phyloP scores from a whole-genome alignment of 2,329 filamentous ascomycete genomes.

The Apiospora rasikravindrae region DNA sequence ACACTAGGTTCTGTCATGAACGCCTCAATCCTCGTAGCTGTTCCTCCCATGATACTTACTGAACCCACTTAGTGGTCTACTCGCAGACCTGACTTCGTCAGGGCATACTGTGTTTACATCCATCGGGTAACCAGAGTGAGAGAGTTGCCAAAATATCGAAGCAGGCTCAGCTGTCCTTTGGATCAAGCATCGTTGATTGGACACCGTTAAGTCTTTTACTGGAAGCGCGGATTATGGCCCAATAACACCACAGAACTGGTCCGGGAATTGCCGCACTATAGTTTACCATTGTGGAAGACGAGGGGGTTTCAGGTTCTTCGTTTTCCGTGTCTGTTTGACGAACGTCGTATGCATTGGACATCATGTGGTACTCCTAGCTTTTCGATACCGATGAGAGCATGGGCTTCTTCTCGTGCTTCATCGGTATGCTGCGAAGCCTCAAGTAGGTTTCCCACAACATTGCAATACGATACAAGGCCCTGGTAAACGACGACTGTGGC shows the following conservation, averaged over 20 bases:
- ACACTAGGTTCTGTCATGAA: background rate
- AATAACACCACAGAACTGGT: background rate
- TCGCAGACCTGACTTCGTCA: background rate
- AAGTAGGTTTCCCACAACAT: background rate
- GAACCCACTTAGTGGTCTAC: background rate
- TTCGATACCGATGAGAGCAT: background rate
- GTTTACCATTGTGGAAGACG: background rate
- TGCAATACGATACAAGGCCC: background rate
- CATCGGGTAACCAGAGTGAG: background rate
- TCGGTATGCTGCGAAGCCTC: background rate
- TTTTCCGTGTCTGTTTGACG: background rate
- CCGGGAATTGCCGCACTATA: background rate
- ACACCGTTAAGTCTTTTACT: background rate
- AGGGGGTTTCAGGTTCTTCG: background rate
- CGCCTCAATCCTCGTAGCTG: background rate
- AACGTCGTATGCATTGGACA: background rate
- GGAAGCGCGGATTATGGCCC: background rate
- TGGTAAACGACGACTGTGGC: background rate
- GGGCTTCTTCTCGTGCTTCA: background rate
- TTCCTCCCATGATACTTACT: background rate
- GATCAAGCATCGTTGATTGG: background rate
- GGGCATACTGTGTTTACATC: background rate
- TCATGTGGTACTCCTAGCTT: background rate
- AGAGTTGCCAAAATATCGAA: background rate
- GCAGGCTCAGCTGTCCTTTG: too few species aligned